phyloP scores from a whole-genome alignment of 2,329 filamentous ascomycete species.

The Torrubiellomyces zombiae region DNA sequence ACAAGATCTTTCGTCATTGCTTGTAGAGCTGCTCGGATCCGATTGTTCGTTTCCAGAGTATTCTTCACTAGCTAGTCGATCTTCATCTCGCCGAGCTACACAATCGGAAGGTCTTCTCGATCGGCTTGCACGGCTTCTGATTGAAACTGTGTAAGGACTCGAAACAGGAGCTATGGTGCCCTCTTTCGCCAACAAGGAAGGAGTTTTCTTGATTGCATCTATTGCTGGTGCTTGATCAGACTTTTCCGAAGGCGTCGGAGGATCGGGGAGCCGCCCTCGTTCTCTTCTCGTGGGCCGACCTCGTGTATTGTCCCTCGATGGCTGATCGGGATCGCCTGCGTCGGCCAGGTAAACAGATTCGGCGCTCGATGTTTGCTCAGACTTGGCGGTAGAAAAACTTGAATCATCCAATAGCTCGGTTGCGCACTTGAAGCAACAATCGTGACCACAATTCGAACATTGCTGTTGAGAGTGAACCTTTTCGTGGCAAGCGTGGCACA shows the following conservation, averaged over 20 bases:
- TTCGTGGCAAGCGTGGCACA: conserved; percentile 34
- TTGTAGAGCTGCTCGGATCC: conserved; percentile 12
- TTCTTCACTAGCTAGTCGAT: conserved; percentile 4
- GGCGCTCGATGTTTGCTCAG: too few relatives aligned
- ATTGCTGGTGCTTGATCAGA: too few relatives aligned
- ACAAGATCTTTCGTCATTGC: conserved; percentile 10
- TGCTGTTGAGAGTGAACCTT: conserved; percentile 19
- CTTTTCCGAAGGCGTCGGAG: too few relatives aligned
- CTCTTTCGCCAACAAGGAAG: conserved; percentile 16
- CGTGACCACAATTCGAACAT: conserved; percentile 33
- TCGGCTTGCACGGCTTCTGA: conserved; percentile 7
- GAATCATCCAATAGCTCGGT: conserved; percentile 16
- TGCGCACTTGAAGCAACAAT: conserved; percentile 29
- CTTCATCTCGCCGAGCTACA: conserved; percentile 9
- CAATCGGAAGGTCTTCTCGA: conserved; percentile 13
- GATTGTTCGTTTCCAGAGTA: conserved; percentile 9
- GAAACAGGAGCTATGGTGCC: conserved; percentile 7
- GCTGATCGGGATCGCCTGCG: too few relatives aligned
- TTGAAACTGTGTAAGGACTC: conserved; percentile 8
- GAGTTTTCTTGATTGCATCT: conserved; percentile 14
- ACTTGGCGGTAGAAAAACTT: too few relatives aligned
- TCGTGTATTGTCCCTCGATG: too few relatives aligned
- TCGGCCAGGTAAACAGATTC: too few relatives aligned
- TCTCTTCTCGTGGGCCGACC: too few relatives aligned
- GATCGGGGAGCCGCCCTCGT: too few relatives aligned